Base-by-base conservation (phyloP, 2,329 filamentous ascomycete genomes). In the Monilinia polystroma region DNA sequence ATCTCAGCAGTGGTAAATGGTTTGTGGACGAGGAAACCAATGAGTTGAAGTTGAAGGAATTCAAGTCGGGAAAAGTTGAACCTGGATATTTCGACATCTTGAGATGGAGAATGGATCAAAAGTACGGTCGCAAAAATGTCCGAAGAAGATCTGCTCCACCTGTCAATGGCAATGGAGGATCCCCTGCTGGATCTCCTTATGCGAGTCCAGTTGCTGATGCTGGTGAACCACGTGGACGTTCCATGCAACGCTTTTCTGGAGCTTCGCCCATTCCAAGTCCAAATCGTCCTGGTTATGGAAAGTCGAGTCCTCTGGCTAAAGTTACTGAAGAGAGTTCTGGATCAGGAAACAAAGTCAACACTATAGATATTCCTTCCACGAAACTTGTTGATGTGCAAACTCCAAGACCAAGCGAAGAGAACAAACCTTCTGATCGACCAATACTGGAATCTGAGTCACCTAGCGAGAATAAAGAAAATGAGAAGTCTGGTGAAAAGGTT, bases 41-140 rank as follows among this genome's bases (percentile, higher is more conserved):
- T 73, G 95, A 98, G 79, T 85, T 99, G 72, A 97, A 96, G 80
- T 82, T 99, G 74, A 88, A 91, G 73, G 92, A 96, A 77, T 98
- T 98, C 82, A 95, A 92, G 82, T 85, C 89, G 63, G 87, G 90
- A 71, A 92, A 92, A 65, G 91, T 97, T 65, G 94, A 98, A 79
- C 95, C 95, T 26, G 85, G 89, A 35, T 99, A 98, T 78, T 88
- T 99, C 76, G 94, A 96, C 76, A 97, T 99, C 75, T 81, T 99
- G 73, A 86, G 95, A 72, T 98, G 95, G 93, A 89, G 95, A 76
- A 89, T 90, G 80, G 95, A 99, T 77, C 94, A 98, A 78, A 98
- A 97, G 81, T 90, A 95, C 77, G 94, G 94, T 58, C 85, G 84
- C 45, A 77, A 79, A 78, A 52, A 79, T 78, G 63, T 43, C 16